Conservation (phyloP, 1,139 yeast genomes). For the Debaryomyces udenii region DNA sequence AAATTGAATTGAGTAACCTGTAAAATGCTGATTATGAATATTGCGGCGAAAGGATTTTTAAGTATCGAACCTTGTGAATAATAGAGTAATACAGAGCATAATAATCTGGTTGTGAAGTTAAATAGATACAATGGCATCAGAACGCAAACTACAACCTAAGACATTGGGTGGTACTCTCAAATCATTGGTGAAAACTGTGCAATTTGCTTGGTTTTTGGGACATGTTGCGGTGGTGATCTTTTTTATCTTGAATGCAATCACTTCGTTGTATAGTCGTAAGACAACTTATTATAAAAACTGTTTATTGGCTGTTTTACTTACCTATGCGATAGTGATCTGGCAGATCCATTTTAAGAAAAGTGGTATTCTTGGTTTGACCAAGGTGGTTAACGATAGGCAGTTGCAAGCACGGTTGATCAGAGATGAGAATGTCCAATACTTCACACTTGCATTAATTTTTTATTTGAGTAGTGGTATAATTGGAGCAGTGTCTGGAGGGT, state of each 20-base stretch:
- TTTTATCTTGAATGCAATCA: constrained; percentile 33
- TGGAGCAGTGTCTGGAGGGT: constrained; percentile 39
- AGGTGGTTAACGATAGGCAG: constrained; percentile 6
- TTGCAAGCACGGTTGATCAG: constrained; percentile 21
- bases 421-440: constrained; percentile 57
- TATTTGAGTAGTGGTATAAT: constrained; percentile 33
- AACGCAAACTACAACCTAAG: constrained; percentile 7
- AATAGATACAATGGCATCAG: background rate
- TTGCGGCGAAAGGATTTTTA: background rate
- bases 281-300: constrained; percentile 40
- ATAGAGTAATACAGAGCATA: too few species aligned
- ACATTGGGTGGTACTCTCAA: constrained; percentile 8
- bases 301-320: constrained; percentile 44
- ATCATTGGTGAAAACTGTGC: constrained; percentile 39
- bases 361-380: constrained; percentile 24
- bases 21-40: background rate
- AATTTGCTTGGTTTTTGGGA: constrained; percentile 58
- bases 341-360: constrained; percentile 44
- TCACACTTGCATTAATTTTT: constrained; percentile 44
- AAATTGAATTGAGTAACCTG: background rate
- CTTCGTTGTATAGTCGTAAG: constrained; percentile 35
- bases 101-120: background rate
- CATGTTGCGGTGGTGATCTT: constrained; percentile 44
- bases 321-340: constrained; percentile 52
- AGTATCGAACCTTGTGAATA: too few species aligned